Evolutionary conservation across 1,284 basidiomycete genomes (phyloP), one percentile per base, ranked within the genome.

Genomic region (Cryptococcus jaspeensis): DNA sequence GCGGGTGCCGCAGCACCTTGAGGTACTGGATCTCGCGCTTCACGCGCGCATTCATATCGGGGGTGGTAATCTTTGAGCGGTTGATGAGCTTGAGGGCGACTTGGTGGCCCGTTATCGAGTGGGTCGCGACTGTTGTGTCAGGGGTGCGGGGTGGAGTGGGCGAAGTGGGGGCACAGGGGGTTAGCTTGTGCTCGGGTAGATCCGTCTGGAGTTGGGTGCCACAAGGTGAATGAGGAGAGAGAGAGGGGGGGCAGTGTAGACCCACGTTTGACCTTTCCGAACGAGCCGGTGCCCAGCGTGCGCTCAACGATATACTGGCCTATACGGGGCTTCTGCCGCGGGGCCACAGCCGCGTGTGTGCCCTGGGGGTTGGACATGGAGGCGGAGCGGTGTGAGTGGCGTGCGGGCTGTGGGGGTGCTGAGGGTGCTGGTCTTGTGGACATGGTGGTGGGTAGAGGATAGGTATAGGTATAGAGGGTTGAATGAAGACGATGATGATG

Each of bases 51-150:
- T 90, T 92, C 72, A 91, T 95, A 78, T 92, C 90, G 66, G 92
- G 88, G 61, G 87, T 86, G 63, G 89, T 87, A 59, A 98, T 97
- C 70, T 92, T 92, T 56, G 90, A 89, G 74, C 95, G 92, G 59
- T 92, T 92, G 70, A 98, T 92, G 72, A 92, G 92, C 81, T 98
- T 98, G 88, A 99, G 92, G 3, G 95, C 95, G 43, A 99, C 95
- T 66, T 87, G 87, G 72, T 97, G 92, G 0, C 93, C 92, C 0
- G 95, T 98, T 64, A 97, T 85, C 43, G 89, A 89, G 76, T 99
- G 95, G 13, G 86, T 87, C 36, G 92, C 95, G 83, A 95, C 92
- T 97, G 75, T n/a, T 97, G 28, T 32, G 28, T 9, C 28, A 9
- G 28, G 4, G 28, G 28, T 9, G 28, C 5, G 28, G 28, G 9